Conservation (phyloP, 2,329 filamentous ascomycete species). For the Arthroderma uncinatum region DNA sequence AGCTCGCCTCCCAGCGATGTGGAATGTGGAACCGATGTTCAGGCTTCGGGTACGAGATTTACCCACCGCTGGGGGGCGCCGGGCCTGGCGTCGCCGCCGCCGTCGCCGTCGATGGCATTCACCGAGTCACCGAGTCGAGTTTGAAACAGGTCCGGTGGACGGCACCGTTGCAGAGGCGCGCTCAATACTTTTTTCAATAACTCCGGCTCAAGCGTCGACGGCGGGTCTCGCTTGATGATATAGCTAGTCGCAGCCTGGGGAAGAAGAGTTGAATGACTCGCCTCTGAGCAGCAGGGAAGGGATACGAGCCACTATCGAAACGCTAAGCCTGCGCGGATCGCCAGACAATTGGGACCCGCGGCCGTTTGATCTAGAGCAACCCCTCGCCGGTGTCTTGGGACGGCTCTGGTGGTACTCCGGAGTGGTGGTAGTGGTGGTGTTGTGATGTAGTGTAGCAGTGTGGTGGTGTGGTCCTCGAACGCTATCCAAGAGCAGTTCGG, state of each 20-base stretch:
- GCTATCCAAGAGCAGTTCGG: background rate
- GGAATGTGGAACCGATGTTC: background rate
- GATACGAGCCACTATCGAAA: conserved; percentile 5
- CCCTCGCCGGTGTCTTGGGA: background rate
- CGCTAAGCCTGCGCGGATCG: background rate
- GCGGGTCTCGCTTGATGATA: too few species aligned
- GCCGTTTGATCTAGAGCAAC: background rate
- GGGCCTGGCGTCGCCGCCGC: background rate
- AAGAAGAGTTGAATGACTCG: background rate
- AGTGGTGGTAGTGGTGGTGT: background rate
- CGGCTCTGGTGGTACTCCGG: too few species aligned
- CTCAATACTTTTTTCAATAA: background rate
- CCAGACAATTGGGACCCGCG: background rate
- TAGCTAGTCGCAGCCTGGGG: too few species aligned
- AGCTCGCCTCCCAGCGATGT: background rate
- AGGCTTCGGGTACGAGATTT: background rate
- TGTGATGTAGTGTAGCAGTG: background rate
- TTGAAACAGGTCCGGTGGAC: background rate
- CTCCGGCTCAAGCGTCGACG: background rate
- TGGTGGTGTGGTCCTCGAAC: too few species aligned
- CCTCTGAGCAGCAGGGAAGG: background rate
- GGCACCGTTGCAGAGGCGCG: background rate
- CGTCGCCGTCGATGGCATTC: background rate
- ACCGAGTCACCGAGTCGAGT: background rate
- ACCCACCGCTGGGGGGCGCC: background rate